phyloP scores from a whole-genome alignment of 345 rosid species.

The Hibiscus syriacus region DNA sequence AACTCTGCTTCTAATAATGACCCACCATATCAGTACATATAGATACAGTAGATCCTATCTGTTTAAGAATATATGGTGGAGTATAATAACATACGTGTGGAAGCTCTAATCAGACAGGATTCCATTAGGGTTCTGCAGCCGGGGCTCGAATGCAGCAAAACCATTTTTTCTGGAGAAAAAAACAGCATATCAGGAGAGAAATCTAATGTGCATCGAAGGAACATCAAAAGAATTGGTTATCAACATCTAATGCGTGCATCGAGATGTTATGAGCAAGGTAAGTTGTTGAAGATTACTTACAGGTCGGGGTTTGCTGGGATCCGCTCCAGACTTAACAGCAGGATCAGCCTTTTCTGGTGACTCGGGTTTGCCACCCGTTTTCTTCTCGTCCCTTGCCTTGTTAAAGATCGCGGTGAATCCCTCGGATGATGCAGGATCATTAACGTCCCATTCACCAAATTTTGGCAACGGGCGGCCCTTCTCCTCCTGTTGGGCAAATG shows the following conservation, averaged over 20 bases:
- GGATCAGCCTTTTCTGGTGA: conserved; percentile 45
- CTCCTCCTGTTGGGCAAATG: conserved; percentile 34
- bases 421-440: conserved; percentile 83
- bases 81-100: conserved; percentile 17
- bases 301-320: conserved; percentile 60
- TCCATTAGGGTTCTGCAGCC: conserved; percentile 53
- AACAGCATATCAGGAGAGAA: no score
- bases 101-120: conserved; percentile 14
- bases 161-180: conserved; percentile 69
- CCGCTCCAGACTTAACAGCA: conserved; percentile 41
- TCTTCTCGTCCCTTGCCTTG: conserved; percentile 91
- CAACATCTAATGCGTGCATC: no score
- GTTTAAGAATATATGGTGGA: background rate
- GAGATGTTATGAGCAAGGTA: background rate
- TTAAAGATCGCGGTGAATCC: conserved; percentile 95
- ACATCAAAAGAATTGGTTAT: no score
- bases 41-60: conserved; percentile 21
- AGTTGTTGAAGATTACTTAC: conserved; percentile 39
- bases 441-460: conserved; percentile 98
- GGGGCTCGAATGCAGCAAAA: conserved; percentile 25
- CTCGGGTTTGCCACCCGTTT: conserved; percentile 64
- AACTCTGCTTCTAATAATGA: conserved; percentile 6
- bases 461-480: conserved; percentile 81
- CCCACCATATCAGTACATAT: conserved; percentile 29
- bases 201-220: background rate